Evolutionary conservation across 73 alveolate genomes (phyloP).

Genomic region (Symbiodinium natans): DNA sequence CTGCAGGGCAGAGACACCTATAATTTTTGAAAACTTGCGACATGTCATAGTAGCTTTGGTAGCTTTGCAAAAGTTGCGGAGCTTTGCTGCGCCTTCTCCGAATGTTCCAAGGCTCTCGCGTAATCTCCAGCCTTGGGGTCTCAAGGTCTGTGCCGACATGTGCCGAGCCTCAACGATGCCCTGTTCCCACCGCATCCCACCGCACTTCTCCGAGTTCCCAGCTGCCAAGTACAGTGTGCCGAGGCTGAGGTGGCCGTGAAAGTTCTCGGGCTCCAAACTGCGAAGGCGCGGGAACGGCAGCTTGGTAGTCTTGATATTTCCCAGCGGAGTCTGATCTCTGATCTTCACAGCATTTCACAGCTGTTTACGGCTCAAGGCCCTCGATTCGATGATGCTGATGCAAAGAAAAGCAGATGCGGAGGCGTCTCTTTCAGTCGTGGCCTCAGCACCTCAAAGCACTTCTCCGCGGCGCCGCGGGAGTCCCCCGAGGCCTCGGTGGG

Average conservation of each 20-base stretch:
- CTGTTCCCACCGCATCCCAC: too few relatives aligned
- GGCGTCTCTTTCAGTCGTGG: neutral
- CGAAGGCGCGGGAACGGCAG: neutral
- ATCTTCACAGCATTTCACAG: too few relatives aligned
- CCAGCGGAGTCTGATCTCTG: too few relatives aligned
- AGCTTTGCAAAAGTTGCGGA: neutral
- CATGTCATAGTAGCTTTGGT: too few relatives aligned
- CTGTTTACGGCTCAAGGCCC: too few relatives aligned
- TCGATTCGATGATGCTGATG: too few relatives aligned
- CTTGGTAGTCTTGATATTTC: too few relatives aligned
- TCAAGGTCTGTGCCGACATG: too few relatives aligned
- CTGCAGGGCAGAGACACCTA: too few relatives aligned
- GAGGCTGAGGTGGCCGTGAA: constrained; percentile 52
- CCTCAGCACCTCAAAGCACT: constrained; percentile 61
- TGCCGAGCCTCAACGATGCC: too few relatives aligned
- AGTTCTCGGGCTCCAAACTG: constrained; percentile 78
- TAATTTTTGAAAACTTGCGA: too few relatives aligned
- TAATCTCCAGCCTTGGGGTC: constrained; percentile 41
- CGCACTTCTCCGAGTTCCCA: neutral
- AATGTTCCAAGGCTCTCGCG: constrained; percentile 61
- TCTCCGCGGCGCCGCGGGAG: constrained; percentile 86
- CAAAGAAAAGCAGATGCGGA: neutral
- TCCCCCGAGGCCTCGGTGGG: constrained; percentile 58
- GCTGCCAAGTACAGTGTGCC: constrained; percentile 80
- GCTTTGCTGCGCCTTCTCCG: constrained; percentile 54